phyloP scores from a whole-genome alignment of 257 asterid species.

The Solanum stenotomum region DNA sequence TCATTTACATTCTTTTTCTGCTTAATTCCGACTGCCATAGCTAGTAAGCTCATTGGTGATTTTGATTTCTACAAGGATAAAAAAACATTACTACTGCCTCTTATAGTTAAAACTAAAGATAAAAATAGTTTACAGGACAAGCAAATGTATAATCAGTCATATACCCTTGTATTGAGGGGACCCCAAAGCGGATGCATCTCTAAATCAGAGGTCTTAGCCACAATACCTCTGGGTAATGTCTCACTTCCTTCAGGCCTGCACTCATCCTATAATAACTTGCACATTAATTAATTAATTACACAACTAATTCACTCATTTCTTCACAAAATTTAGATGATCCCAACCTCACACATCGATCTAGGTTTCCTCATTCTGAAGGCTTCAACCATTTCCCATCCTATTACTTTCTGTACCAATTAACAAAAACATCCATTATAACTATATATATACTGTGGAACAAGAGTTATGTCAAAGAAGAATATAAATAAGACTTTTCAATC shows the following conservation, averaged over 20 bases:
- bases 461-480: neutral
- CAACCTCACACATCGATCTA: slow-evolving; percentile 45
- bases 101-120: neutral
- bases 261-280: slow-evolving; percentile 23
- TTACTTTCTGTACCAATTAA: slow-evolving; percentile 25
- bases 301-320: neutral
- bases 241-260: slow-evolving; percentile 57
- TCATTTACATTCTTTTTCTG: slow-evolving; percentile 55
- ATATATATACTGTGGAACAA: neutral
- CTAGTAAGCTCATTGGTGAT: slow-evolving; percentile 51
- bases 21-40: slow-evolving; percentile 69
- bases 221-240: slow-evolving; percentile 58
- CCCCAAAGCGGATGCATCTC: slow-evolving; percentile 62
- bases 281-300: neutral
- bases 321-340: neutral
- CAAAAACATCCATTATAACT: neutral
- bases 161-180: slow-evolving; percentile 35
- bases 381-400: slow-evolving; percentile 24
- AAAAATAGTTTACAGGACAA: neutral
- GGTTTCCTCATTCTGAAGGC: slow-evolving; percentile 13
- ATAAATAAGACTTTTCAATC: neutral
- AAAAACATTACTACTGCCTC: neutral
- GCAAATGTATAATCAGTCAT: neutral
- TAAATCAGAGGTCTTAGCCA: slow-evolving; percentile 41
- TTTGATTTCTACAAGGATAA: slow-evolving; percentile 24